Evolutionary conservation across 192 early-diverging fungal species (phyloP), one percentile per base, ranked within the genome.

Genomic region (Mortierella antarctica): DNA sequence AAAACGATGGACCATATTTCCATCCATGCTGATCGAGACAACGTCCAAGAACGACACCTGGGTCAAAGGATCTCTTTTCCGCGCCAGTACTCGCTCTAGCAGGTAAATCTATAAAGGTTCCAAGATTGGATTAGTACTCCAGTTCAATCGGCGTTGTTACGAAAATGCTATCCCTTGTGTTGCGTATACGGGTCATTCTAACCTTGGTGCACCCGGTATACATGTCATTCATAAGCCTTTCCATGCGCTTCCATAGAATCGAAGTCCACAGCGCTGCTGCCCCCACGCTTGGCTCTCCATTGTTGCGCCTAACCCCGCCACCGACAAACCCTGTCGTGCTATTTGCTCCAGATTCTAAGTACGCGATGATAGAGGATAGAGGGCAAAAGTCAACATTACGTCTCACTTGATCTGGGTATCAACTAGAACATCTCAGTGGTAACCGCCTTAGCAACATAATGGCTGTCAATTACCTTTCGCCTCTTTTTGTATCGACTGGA

Each of bases 191-290:
- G 57, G 14, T 23, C 40, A 62, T 52, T 45, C 46, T 55, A 82
- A 89, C 86, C 84, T 89, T 89, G 53, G 80, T 83, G 60, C 87
- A 89, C 23, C 80, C 78, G 42, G 84, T 84, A 39, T 85, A 73
- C 81, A 89, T 86, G 31, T 81, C 67, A 46, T 86, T 68, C 82
- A 89, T 85, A 18, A 89, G 55, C 21, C 65, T 69, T 47, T 89
- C 88, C 83, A 89, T 86, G 13, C 86, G 69, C 62, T 74, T 81
- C 88, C 88, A 89, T 9, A 89, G 53, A 40, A 83, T 74, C 17
- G 83, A 74, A 1, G 85, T 75, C 85, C 82, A 87, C 18, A 84
- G 44, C 14, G 70, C 60, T 15, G 83, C 73, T 10, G 81, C 85
- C 47, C 85, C 85, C 20, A 85, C 65, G 15, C 72, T 71, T 7